Conservation (phyloP, 345 rosid species). For the Mercurialis annua region DNA sequence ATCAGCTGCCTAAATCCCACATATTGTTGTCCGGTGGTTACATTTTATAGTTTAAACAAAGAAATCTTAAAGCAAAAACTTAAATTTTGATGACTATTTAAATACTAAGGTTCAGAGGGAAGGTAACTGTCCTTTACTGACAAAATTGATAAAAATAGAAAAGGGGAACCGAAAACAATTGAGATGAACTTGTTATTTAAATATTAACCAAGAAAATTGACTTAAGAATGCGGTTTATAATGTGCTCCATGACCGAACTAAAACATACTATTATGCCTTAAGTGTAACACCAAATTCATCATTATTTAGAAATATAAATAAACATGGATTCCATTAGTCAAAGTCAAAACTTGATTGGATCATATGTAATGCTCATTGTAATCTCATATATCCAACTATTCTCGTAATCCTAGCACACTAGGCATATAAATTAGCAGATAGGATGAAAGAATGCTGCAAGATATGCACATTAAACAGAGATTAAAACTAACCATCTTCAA, state of each 20-base stretch:
- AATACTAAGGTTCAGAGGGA: background rate
- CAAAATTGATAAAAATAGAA: background rate
- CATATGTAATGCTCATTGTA: too few relatives aligned
- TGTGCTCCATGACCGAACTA: background rate
- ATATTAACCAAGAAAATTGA: background rate
- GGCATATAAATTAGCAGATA: background rate
- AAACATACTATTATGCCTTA: background rate
- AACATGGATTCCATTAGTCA: background rate
- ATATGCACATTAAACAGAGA: too few relatives aligned
- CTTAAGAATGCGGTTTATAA: background rate
- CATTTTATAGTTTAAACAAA: background rate
- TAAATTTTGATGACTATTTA: background rate
- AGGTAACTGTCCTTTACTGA: background rate
- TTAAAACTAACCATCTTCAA: constrained; percentile 1
- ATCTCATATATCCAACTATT: too few relatives aligned
- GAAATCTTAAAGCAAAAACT: background rate
- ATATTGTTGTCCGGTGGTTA: background rate
- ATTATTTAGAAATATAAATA: background rate
- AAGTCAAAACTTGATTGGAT: too few relatives aligned
- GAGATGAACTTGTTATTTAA: background rate
- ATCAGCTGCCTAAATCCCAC: background rate
- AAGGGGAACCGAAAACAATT: background rate
- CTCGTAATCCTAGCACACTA: background rate
- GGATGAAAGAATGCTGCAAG: background rate
- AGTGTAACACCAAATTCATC: background rate